Conservation (phyloP, 176 grass and related monocot species). For the Phyllostachys edulis region DNA sequence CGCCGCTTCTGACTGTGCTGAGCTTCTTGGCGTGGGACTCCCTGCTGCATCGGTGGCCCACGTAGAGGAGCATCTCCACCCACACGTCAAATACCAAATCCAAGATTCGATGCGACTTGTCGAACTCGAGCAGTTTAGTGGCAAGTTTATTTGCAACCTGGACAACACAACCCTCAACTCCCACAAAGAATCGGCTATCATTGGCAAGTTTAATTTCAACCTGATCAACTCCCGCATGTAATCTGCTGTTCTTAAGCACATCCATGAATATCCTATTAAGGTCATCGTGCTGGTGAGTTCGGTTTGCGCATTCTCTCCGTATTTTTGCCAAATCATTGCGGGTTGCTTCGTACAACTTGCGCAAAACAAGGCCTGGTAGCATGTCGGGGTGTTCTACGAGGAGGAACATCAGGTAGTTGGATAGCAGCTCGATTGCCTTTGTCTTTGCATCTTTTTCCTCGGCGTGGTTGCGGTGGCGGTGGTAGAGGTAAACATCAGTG, state of each 20-base stretch:
- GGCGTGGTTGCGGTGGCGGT: background rate
- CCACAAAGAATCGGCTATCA: too few species aligned
- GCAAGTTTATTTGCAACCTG: background rate
- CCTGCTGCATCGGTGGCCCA: slow-evolving; percentile 12
- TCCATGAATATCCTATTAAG: too few species aligned
- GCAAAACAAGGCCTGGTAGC: background rate
- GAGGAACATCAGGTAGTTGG: background rate
- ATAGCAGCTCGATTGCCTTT: background rate
- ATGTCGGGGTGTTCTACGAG: background rate
- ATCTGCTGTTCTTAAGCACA: too few species aligned
- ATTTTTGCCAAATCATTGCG: fast-evolving
- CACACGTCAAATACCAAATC: background rate
- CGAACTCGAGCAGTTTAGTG: background rate
- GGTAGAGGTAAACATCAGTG: background rate
- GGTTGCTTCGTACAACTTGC: background rate
- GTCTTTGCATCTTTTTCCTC: background rate
- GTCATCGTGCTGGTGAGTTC: too few species aligned
- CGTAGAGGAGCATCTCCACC: slow-evolving; percentile 12
- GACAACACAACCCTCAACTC: too few species aligned
- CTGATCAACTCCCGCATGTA: too few species aligned
- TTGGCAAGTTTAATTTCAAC: too few species aligned
- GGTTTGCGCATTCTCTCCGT: background rate
- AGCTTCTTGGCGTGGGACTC: slow-evolving; percentile 25
- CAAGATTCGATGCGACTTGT: background rate
- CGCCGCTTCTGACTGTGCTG: background rate